Evolutionary conservation across 2,329 filamentous ascomycete genomes (phyloP).

Genomic region (Colletotrichum aenigma): DNA sequence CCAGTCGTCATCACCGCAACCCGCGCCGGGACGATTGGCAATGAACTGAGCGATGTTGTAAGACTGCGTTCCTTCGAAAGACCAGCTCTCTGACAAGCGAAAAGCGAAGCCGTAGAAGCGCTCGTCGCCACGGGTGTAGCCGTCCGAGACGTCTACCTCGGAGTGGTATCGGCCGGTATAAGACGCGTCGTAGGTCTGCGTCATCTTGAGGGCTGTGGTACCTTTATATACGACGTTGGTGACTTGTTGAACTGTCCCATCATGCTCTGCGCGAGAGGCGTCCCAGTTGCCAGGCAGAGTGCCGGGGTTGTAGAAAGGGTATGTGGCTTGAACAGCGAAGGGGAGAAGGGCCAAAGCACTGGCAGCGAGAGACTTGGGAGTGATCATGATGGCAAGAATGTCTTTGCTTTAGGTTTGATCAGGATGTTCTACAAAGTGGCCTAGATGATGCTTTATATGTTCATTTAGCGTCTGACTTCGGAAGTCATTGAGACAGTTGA

Average conservation of each 20-base stretch:
- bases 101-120: not conserved
- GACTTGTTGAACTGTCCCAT: constrained; percentile 38
- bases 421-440: not conserved
- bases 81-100: not conserved
- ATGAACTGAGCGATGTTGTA: not conserved
- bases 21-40: not conserved
- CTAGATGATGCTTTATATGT: not conserved
- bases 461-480: not conserved
- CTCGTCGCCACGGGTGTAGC: not conserved
- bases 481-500: not conserved
- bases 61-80: not conserved
- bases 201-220: not conserved
- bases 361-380: not conserved
- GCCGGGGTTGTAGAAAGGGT: constrained; percentile 44
- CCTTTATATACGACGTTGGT: not conserved
- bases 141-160: not conserved
- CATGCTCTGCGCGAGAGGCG: constrained; percentile 39
- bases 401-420: not conserved
- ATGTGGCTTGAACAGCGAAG: not conserved
- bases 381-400: not conserved
- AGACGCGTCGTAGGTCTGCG: not conserved
- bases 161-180: not conserved
- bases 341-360: not conserved
- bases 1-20: not conserved
- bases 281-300: constrained; percentile 43